Evolutionary conservation across 257 asterid species (phyloP), one percentile per base, ranked within the genome.

Genomic region (Linaria vulgaris): DNA sequence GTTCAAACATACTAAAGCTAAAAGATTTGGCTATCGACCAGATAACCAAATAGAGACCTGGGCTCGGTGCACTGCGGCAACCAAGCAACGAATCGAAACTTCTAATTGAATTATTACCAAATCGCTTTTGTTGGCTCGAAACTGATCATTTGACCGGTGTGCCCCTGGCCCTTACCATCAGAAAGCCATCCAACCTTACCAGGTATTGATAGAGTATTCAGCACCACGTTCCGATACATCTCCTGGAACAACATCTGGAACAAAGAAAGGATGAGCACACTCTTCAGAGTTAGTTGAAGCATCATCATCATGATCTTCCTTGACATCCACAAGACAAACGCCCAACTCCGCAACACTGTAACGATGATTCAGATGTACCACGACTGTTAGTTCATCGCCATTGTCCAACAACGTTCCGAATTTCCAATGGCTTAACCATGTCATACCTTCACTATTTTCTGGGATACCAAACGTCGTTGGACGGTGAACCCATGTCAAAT

Each of bases 351-450:
- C 58, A 4, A 67, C 55, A n/a, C 21, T 43, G 11, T 55, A 43
- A 43, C 48, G 48, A 43, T 43, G 22, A 0, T 27, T 55, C 48
- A 67, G 16, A 45, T 12, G 1, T 10, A 61, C 68, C 25, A 49
- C 17, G 13, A 61, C 39, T 22, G 23, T 64, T 44, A 69, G 19
- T 15, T 25, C 56, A 15, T 69, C 74, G 7, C 47, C 68, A 61
- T 43, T 49, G 16, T 25, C 23, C 9, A 34, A 11, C 30, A 59
- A 44, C 31, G 43, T 56, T 62, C 23, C 71, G 4, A 66, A 60
- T 19, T 48, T 59, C 73, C 73, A 68, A 50, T 59, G 61, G 23
- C 73, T 68, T 39, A 68, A 61, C 74, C 74, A 61, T 54, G 45
- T 60, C 69, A 69, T 69, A 22, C 66, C 74, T 61, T 61, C 58